Base-by-base conservation (phyloP, 2,329 filamentous ascomycete genomes). In the Sordariomycetes sp. region DNA sequence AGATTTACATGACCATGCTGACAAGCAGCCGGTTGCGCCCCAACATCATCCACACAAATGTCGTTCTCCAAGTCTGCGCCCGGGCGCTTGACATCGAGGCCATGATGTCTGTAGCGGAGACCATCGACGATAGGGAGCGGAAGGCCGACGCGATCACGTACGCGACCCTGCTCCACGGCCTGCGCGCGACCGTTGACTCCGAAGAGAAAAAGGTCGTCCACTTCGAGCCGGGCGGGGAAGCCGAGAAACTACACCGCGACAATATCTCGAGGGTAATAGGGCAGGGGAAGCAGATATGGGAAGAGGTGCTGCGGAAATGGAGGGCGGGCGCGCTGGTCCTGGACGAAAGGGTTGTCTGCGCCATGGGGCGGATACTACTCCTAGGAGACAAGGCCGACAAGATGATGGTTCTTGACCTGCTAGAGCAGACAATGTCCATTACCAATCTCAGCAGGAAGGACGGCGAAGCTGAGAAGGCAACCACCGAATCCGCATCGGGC, bases 11-110 rank as follows among this genome's bases (percentile, higher is more conserved):
- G 63, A 83, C 83, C 58, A 88, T 97, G 73, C 78, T 79, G 46
- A 78, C 77, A 4, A 78, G 82, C 40, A 83, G 81, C 1, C 76
- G 78, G 8, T 76, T 95, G 55, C 79, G 85, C 62, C 87, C 89
- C 18, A 89, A 85, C 63, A 87, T 86, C 40, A 88, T 90, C 59
- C 94, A 97, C 67, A 84, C 89, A 62, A 99, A 99, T 68, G 89
- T 92, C 11, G 83, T 91, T n/a, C 75, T 99, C 52, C 84, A 86
- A 60, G 88, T 94, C 10, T 97, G 92, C 69, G 81, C 86, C 54
- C 79, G 83, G 59, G 86, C 88, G 3, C 70, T 78, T 14, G 87
- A 97, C 67, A 78, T 96, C 70, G 90, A 96, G 63, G 82, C 86
- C 18, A 74, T 97, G 64, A 96, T 94, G 78, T 80, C 81, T 58